Base-by-base conservation (phyloP, 768 basidiomycete species). In the Amanita thiersii region DNA sequence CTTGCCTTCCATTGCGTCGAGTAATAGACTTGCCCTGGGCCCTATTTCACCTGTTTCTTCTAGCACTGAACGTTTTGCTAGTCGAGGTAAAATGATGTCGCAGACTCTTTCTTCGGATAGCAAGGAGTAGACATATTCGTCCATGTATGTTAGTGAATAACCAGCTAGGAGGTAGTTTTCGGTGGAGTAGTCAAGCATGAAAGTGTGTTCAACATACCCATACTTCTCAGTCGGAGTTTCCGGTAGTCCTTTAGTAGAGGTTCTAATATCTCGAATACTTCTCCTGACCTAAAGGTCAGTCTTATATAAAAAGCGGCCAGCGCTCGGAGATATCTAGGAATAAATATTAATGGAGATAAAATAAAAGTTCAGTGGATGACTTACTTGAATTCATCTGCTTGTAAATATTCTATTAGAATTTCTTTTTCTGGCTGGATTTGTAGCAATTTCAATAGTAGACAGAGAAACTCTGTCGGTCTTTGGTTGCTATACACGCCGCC, bases 381-480 rank as follows among this genome's bases (percentile, higher is more conserved):
- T 41, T 50, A 94, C 96, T 99, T 99, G 73, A 97, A 99, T 59
- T 99, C 96, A 46, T 98, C 96, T 5, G 91, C 96, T 41, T 81
- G 77, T 17, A 99, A 67, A 57, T 99, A 99, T 56, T 98, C 96
- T 1, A 98, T 67, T 38, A 98, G 58, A 40, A 99, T 97, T 63
- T 98, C 96, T 59, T 93, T 94, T 63, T 97, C 89, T 2, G 96
- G 96, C 57, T 98, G 96, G 37, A 99, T 81, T 63, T 97, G 94
- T 32, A 99, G 71, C 38, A 99, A 73, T 60, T 99, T 99, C 51
- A 98, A 69, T 36, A 93, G 76, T 30, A 99, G 70, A 55, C 86
- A 93, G 37, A 98, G 65, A 62, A 94, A 99, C 56, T 91, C 83
- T 2, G 93, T 98, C 0, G 96, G 96, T 34, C 82, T 77, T 52